Conservation (phyloP, 371 early-diverging fungal species). For the Entomophthora muscae region DNA sequence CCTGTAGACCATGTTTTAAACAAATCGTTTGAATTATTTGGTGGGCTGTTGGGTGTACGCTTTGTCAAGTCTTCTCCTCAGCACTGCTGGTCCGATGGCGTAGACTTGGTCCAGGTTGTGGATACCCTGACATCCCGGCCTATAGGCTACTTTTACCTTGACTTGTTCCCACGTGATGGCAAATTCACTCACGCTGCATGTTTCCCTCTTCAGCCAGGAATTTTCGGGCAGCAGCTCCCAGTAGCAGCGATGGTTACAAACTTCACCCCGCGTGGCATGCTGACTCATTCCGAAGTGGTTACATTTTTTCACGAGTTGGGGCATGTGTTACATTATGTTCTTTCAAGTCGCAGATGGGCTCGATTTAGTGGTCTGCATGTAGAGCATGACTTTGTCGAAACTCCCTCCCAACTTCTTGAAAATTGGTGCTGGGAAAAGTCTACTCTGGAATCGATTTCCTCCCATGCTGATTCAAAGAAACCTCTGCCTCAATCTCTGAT, state of each 20-base stretch:
- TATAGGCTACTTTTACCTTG: constrained; percentile 55
- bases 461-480: constrained; percentile 48
- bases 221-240: not conserved
- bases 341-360: constrained; percentile 42
- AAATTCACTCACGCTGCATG: constrained; percentile 64
- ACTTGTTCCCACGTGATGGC: constrained; percentile 56
- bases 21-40: constrained; percentile 12
- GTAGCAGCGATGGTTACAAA: constrained; percentile 69
- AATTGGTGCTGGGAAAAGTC: constrained; percentile 72
- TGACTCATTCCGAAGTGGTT: constrained; percentile 65
- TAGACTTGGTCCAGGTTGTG: not conserved
- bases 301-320: constrained; percentile 33
- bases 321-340: constrained; percentile 67
- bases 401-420: constrained; percentile 71
- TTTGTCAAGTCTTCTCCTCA: not conserved
- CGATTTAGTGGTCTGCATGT: constrained; percentile 58
- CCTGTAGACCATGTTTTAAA: not conserved
- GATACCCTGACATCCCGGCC: not conserved
- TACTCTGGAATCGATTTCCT: constrained; percentile 46
- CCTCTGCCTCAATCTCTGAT: constrained; percentile 55
- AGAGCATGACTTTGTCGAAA: constrained; percentile 77
- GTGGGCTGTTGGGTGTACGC: too few relatives aligned
- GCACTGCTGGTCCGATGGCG: not conserved
- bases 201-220: constrained; percentile 44
- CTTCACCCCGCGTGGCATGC: constrained; percentile 56